These are phyloP conservation scores for Collybia nuda DNA, from an alignment of 768 basidiomycete genomes.

Conservation along the genomic window DNA sequence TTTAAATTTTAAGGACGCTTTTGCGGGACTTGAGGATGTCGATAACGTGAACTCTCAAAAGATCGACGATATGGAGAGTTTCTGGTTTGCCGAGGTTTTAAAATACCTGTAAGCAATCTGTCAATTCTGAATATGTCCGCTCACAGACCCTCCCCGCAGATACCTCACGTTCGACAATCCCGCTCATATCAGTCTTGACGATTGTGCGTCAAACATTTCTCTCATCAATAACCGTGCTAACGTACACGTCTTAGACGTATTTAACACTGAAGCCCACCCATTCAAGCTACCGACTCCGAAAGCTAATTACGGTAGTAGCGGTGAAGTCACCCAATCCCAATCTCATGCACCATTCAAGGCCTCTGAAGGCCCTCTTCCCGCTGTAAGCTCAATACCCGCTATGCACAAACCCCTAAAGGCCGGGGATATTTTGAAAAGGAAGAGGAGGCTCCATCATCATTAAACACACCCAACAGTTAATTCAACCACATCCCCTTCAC, in stretches of 20 bases:
- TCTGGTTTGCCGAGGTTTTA: slow-evolving; percentile 72
- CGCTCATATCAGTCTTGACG: slow-evolving; percentile 56
- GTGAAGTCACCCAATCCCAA: slow-evolving; percentile 5
- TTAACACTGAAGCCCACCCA: slow-evolving; percentile 74
- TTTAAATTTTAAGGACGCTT: slow-evolving; percentile 39
- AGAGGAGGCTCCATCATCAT: too few species aligned
- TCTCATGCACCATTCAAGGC: slow-evolving; percentile 5
- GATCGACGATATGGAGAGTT: slow-evolving; percentile 67
- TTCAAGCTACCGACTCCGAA: slow-evolving; percentile 52
- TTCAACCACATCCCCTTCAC: background rate
- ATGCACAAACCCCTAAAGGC: background rate
- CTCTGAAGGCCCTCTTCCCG: slow-evolving; percentile 16
- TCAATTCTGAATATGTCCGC: background rate
- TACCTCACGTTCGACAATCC: slow-evolving; percentile 78
- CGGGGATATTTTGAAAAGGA: too few species aligned
- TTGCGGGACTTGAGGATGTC: slow-evolving; percentile 58
- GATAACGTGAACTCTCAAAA: slow-evolving; percentile 37
- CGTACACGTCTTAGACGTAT: slow-evolving; percentile 39
- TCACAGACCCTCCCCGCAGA: slow-evolving; percentile 27
- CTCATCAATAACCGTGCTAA: background rate
- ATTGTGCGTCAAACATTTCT: slow-evolving; percentile 42
- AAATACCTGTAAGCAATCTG: slow-evolving; percentile 59
- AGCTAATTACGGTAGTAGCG: slow-evolving; percentile 28
- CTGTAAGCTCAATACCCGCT: slow-evolving; percentile 22
- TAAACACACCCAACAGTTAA: too few species aligned